Conservation (phyloP, 768 basidiomycete genomes). For the Tephrocybe sp. region DNA sequence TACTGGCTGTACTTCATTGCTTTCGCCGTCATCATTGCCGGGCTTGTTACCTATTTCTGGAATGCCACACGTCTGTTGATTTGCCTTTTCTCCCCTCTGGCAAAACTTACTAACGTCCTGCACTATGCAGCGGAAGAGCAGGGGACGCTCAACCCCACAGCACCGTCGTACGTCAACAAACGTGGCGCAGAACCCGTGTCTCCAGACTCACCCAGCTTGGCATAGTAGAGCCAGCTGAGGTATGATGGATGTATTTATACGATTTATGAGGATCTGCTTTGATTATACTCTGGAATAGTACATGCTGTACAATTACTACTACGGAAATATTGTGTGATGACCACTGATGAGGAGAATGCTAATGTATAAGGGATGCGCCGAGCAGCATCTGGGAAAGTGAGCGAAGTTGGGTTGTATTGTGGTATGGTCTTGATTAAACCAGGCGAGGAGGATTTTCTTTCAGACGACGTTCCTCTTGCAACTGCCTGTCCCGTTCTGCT, state of each 20-base stretch:
- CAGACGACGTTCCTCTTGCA: conserved; percentile 23
- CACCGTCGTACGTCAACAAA: conserved; percentile 21
- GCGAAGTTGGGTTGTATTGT: background rate
- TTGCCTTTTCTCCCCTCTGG: conserved; percentile 15
- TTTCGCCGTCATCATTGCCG: conserved; percentile 65
- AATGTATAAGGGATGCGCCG: too few relatives aligned
- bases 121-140: conserved; percentile 23
- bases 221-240: background rate
- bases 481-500: conserved; percentile 45
- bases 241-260: background rate
- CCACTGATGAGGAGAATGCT: background rate
- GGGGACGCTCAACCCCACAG: conserved; percentile 19
- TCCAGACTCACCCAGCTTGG: background rate
- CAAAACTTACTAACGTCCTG: conserved; percentile 2
- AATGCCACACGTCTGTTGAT: conserved; percentile 64
- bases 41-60: conserved; percentile 87
- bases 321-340: background rate
- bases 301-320: background rate
- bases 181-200: conserved; percentile 10
- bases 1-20: conserved; percentile 90
- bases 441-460: conserved; percentile 24
- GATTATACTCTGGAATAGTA: background rate
- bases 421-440: background rate
- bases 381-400: too few relatives aligned
- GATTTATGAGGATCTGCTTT: background rate